These are phyloP conservation scores for Ballota nigra DNA, from an alignment of 257 asterid species.

Conservation along the genomic window DNA sequence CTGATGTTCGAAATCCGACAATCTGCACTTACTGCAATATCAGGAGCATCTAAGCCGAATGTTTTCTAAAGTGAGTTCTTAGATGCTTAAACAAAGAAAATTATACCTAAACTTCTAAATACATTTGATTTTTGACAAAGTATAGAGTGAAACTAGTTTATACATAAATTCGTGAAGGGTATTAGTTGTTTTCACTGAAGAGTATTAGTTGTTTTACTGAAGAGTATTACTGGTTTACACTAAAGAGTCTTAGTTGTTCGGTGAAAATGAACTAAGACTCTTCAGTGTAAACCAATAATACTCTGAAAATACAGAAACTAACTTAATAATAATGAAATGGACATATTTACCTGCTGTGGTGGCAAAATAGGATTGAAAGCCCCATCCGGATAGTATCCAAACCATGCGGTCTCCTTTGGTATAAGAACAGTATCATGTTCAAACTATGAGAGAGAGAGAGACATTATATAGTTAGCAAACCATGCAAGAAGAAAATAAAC, in stretches of 20 bases:
- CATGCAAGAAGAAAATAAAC: not conserved
- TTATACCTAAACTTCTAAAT: not conserved
- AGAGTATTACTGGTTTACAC: too few relatives aligned
- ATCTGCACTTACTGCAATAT: not conserved
- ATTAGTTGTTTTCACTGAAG: too few relatives aligned
- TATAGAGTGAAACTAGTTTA: too few relatives aligned
- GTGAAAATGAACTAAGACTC: too few relatives aligned
- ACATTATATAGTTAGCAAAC: not conserved
- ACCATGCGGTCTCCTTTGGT: constrained; percentile 96
- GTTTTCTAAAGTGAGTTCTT: not conserved
- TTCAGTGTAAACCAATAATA: too few relatives aligned
- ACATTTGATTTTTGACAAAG: too few relatives aligned
- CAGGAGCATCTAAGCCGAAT: not conserved
- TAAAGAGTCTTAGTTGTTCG: too few relatives aligned
- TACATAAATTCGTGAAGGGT: too few relatives aligned
- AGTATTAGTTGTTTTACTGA: too few relatives aligned
- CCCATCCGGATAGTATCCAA: constrained; percentile 94
- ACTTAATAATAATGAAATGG: not conserved
- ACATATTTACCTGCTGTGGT: constrained; percentile 58
- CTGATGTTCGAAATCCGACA: not conserved
- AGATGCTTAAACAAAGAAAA: not conserved
- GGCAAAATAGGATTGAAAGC: constrained; percentile 64
- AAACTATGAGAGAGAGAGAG: constrained; percentile 42
- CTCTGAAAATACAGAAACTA: not conserved
- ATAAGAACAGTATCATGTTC: constrained; percentile 87